Evolutionary conservation across 495 filamentous ascomycete genomes (phyloP), one percentile per base, ranked within the genome.

Genomic region (Aspergillus taichungensis): DNA sequence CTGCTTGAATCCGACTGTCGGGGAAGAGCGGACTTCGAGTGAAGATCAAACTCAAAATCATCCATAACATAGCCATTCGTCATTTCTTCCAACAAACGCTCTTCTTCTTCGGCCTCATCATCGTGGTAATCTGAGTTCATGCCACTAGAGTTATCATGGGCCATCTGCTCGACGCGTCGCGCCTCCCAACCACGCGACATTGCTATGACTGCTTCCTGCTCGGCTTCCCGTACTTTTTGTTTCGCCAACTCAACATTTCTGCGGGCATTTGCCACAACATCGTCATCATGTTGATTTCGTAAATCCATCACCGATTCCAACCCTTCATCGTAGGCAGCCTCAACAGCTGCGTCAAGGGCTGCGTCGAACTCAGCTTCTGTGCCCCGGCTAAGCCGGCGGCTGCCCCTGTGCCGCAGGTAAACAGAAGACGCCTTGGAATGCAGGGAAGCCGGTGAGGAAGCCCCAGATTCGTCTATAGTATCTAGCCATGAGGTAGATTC

Each of bases 281-380:
- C 64, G 55, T 69, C 52, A 47, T 67, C 65, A 30, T 56, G 51
- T 8, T 68, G 67, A 14, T 63, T 58, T 61, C 60, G 29, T 66
- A 68, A 69, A 41, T 65, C 67, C 27, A 56, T 37, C 55, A 77
- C 84, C 6, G 86, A 84, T 54, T 95, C 90, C 54, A 86, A 84
- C 6, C 87, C 88, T 52, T 97, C 88, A 60, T 95, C 86, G 60
- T 96, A 97, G 13, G 92, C 92, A 33, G 91, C 90, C 60, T 97
- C 92, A 8, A 97, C 87, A 9, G 94, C 94, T 3, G 88, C 92
- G 69, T 98, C 92, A 30, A 97, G 69, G 28, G 94, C 94, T 30
- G 90, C 88, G 66, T 95, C 88, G 57, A 96, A 96, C 55, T 94
- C 91, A 13, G 91, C 87, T 55, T 94, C 88, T 0, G 88, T 94